These are phyloP conservation scores for Fusarium fujikuroi DNA, from an alignment of 2,329 filamentous ascomycete genomes.

Conservation along the genomic window DNA sequence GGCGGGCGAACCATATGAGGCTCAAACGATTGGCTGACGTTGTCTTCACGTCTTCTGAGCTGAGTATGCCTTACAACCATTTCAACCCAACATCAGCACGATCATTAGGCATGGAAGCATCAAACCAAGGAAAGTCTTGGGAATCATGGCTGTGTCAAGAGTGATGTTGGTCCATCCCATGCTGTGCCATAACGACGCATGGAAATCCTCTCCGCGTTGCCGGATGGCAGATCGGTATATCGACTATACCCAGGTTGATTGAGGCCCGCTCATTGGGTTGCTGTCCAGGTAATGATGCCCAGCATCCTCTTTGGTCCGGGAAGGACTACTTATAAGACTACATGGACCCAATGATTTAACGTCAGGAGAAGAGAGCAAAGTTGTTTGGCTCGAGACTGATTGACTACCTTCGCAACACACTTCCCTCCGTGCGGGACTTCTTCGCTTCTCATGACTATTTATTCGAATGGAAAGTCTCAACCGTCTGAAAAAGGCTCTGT, in stretches of 20 bases:
- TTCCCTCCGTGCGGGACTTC: constrained; percentile 6
- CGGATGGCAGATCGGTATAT: not conserved
- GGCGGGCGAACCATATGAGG: constrained; percentile 26
- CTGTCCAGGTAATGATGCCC: not conserved
- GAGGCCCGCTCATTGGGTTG: constrained; percentile 14
- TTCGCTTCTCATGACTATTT: constrained; percentile 35
- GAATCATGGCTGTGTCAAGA: not conserved
- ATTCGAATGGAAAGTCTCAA: not conserved
- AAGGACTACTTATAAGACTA: constrained; percentile 17
- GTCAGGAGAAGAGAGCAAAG: not conserved
- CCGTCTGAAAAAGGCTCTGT: constrained; percentile 7
- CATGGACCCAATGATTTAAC: not conserved
- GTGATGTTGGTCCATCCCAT: not conserved
- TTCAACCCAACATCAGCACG: constrained; percentile 16
- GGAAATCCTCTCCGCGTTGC: not conserved
- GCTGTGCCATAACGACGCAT: not conserved
- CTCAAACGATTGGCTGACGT: constrained; percentile 32
- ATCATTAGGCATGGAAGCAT: constrained; percentile 30
- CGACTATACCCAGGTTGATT: constrained; percentile 2
- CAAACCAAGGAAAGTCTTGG: not conserved
- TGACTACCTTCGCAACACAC: not conserved
- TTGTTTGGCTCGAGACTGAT: not conserved
- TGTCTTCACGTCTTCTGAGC: constrained; percentile 4
- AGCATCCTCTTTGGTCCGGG: not conserved
- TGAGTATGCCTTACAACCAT: constrained; percentile 6